Base-by-base conservation (phyloP, 306 rosid species). In the Cyclanthera cordifolia region DNA sequence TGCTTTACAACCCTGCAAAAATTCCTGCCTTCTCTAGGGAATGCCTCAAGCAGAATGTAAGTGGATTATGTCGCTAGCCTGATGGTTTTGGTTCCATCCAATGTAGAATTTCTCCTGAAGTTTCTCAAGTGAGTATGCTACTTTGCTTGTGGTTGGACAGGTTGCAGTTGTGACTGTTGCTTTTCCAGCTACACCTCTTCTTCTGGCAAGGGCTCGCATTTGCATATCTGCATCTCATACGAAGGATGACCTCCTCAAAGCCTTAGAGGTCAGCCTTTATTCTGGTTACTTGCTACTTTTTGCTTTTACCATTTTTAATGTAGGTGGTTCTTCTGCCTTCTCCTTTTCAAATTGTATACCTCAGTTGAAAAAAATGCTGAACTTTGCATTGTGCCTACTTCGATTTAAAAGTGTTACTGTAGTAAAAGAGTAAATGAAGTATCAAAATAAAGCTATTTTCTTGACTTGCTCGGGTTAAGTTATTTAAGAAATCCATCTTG, bases 21-120 rank as follows among this genome's bases (percentile, higher is more conserved):
- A 86, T 88, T 67, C 97, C 97, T 58, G 97, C 97, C 71, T 90
- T 90, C 55, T 90, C 97, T n/a, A 82, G 95, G 81, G 95, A 85
- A 80, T 90, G 97, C 76, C 97, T 90, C 52, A 86, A 75, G 78
- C 95, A 80, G 80, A 84, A 84, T 73, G 95, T 90, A 80, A 88
- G 95, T 57, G 14, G 51, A 53, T 34, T 13, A 70, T 39, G 53
- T 53, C 3, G 41, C 54, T 66, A 43, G 53, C 6, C 0, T 52
- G 61, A 11, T n/a, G n/a, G n/a, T n/a, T n/a, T 5, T 52, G 2
- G 43, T 66, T 24, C 11, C 24, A 24, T 47, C 9, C 71, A 8
- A 24, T 15, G 55, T 47, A 46, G 71, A 24, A n/a, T 4, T 45
- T 66, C 55, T 66, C 43, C 27, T 37, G 52, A 64, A 43, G 17